Evolutionary conservation across 768 basidiomycete genomes (phyloP).

Genomic region (Hemileccinum impolitum): DNA sequence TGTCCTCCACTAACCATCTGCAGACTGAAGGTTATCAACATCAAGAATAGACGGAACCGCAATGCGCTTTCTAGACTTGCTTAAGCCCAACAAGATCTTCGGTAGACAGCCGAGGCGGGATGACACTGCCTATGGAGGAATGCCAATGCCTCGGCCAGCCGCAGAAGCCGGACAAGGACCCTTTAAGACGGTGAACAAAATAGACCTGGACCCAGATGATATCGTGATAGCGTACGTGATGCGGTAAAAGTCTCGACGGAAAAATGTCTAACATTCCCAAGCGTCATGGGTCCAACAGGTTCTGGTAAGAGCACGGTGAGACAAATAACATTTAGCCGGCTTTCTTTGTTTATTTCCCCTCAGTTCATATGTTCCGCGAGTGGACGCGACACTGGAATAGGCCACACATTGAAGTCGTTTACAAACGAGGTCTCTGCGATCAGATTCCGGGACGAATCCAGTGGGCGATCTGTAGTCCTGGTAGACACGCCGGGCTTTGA

Average conservation of each 20-base stretch:
- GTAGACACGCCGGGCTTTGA: conserved; percentile 26
- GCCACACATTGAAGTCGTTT: conserved; percentile 8
- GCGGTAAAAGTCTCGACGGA: neutral
- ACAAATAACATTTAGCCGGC: neutral
- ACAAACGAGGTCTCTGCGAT: conserved; percentile 3
- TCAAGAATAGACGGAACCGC: too few species aligned
- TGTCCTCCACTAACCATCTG: too few species aligned
- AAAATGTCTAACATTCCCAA: neutral
- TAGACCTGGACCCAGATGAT: neutral
- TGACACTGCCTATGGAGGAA: too few species aligned
- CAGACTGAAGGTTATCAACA: too few species aligned
- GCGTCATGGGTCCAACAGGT: conserved; percentile 20
- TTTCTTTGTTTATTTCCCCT: neutral
- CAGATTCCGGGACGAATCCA: conserved; percentile 3
- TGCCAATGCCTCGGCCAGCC: too few species aligned
- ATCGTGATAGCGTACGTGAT: neutral
- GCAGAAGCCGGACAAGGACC: too few species aligned
- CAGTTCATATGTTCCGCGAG: conserved; percentile 11
- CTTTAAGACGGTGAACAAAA: too few species aligned
- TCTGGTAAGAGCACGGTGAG: conserved; percentile 15
- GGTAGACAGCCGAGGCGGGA: too few species aligned
- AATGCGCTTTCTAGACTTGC: too few species aligned
- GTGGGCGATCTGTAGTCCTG: conserved; percentile 6
- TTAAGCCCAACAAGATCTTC: too few species aligned
- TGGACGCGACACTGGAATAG: neutral